Percentiles rank a stretch among this genome's conserved stretches.
Evolutionary conservation across 2,329 filamentous ascomycete genomes (phyloP).

Genomic region (Chalaropsis thielavioides): DNA sequence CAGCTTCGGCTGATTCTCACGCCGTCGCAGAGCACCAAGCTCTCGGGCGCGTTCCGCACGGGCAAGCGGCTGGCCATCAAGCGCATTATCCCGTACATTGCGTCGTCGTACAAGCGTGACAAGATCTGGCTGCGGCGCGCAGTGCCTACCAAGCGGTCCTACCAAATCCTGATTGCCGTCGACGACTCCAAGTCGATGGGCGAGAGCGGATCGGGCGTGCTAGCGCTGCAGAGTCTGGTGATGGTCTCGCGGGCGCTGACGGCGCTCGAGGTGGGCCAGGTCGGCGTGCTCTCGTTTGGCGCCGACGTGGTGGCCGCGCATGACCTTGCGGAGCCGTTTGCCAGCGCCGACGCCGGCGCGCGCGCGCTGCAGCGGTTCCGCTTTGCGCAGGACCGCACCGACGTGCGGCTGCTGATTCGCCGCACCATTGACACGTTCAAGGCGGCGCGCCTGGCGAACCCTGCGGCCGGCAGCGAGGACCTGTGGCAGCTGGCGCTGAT

Average conservation of each 20-base stretch:
- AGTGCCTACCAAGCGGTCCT: constrained; percentile 81
- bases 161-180: constrained; percentile 94
- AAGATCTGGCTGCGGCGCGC: constrained; percentile 99
- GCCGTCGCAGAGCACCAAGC: constrained; percentile 87
- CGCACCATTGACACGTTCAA: constrained; percentile 71
- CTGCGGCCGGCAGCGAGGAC: constrained; percentile 39
- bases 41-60: constrained; percentile 90
- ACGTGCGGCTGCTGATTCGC: constrained; percentile 65
- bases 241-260: constrained; percentile 75
- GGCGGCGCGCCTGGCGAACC: constrained; percentile 48
- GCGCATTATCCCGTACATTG: constrained; percentile 98
- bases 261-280: constrained; percentile 88
- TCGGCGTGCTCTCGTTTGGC: constrained; percentile 86
- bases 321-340: constrained; percentile 65
- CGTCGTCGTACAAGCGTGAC: constrained; percentile 94
- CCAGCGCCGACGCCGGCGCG: constrained; percentile 30
- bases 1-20: constrained; percentile 91
- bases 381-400: constrained; percentile 74
- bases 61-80: constrained; percentile 98
- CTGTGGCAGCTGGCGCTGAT: constrained; percentile 93
- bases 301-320: constrained; percentile 72
- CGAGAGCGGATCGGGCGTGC: constrained; percentile 55
- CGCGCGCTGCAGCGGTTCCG: constrained; percentile 45
- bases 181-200: constrained; percentile 94
- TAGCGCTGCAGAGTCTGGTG: constrained; percentile 88